Evolutionary conservation across 1,284 basidiomycete genomes (phyloP), one percentile per base, ranked within the genome.

Genomic region (Pseudomicrostroma phylloplanum): DNA sequence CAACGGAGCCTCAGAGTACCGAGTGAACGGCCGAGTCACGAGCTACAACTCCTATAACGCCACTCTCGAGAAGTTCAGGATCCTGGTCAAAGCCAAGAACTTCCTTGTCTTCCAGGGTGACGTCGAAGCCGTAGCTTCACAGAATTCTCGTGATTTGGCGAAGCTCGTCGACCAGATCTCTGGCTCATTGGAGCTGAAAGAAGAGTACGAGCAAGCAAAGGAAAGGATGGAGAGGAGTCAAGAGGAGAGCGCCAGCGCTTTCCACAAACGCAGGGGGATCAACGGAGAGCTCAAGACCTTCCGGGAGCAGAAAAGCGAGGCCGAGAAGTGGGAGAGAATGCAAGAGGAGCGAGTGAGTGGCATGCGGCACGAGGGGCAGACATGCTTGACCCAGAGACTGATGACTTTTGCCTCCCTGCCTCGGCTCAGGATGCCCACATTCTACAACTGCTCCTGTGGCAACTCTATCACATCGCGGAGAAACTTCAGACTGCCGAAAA

Each of bases 31-130:
- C 42, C 64, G 74, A 19, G 60, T 66, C 11, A 68, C 68, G 12
- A 64, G 69, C 40, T 68, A 72, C 25, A 60, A 66, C 3, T 67
- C 69, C 49, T 79, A 79, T 67, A 77, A 74, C 55, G 49, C 59
- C 2, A 67, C 66, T 55, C 71, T 79, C 6, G 69, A 74, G 57
- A 68, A 71, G 56, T 73, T 77, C 67, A 96, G 97, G 77, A 91
- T 99, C 74, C 89, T 98, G 61, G 93, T 98, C 77, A 96, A 96
- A 81, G 96, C 96, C 21, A 96, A 96, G 82, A 98, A 98, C 83
- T 98, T 98, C 77, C 87, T 98, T 60, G 96, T 98, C n/a, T 99
- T 99, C 82, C 77, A 79, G 80, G 96, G 96, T 60, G 96, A 98
- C 78, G 96, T 99, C 43, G 96, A 98, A 81, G 91, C 92, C 1